Evolutionary conservation across 768 basidiomycete species (phyloP).

Genomic region (Pleurotus platypus): DNA sequence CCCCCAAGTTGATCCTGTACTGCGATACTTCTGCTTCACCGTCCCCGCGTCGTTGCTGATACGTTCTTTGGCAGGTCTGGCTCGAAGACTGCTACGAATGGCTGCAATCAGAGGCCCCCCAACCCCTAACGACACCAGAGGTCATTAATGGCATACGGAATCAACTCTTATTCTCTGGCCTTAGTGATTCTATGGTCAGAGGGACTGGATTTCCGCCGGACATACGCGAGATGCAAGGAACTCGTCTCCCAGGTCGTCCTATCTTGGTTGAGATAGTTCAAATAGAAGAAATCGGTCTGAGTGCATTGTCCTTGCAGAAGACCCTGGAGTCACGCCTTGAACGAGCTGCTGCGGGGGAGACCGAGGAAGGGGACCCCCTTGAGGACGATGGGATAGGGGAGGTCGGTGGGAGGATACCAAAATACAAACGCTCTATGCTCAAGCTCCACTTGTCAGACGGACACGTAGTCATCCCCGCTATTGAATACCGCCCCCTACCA

Average conservation of each 20-base stretch:
- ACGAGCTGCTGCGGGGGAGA: slow-evolving; percentile 46
- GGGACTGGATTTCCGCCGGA: slow-evolving; percentile 65
- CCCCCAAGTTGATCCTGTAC: slow-evolving; percentile 4
- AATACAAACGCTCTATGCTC: slow-evolving; percentile 80
- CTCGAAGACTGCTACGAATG: slow-evolving; percentile 5
- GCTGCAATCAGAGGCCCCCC: background rate
- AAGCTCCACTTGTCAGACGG: slow-evolving; percentile 79
- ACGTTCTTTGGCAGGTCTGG: background rate
- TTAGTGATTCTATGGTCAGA: slow-evolving; percentile 65
- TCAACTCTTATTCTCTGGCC: slow-evolving; percentile 71
- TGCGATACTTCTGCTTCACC: background rate
- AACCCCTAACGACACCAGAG: slow-evolving; percentile 8
- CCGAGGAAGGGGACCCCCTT: slow-evolving; percentile 39
- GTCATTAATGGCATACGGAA: slow-evolving; percentile 54
- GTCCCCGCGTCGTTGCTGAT: background rate
- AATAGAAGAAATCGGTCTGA: slow-evolving; percentile 82
- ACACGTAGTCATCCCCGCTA: slow-evolving; percentile 57
- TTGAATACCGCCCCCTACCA: slow-evolving; percentile 72
- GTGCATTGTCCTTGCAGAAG: slow-evolving; percentile 78
- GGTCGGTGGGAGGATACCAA: slow-evolving; percentile 75
- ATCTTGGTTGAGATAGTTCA: slow-evolving; percentile 72
- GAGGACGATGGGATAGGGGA: slow-evolving; percentile 57
- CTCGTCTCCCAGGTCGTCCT: slow-evolving; percentile 35
- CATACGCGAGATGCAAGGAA: slow-evolving; percentile 31
- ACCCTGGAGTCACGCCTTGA: slow-evolving; percentile 39